Base-by-base conservation (phyloP, 2,329 filamentous ascomycete species). In the Zymoseptoria tritici region DNA sequence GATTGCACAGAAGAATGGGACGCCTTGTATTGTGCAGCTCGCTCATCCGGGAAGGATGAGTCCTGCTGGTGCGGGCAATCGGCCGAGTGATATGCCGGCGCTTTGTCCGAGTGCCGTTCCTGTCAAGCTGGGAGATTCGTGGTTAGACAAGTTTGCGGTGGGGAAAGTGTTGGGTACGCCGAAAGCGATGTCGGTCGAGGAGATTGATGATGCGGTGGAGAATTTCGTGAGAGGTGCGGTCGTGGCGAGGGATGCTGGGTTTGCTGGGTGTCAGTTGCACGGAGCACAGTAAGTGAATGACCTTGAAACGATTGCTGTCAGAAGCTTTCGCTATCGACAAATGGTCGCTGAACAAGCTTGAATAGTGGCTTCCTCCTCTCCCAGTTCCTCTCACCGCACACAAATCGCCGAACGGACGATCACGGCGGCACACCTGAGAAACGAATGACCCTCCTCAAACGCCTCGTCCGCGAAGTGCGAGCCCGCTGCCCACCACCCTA, bases 141-240 rank as follows among this genome's bases (percentile, higher is more conserved):
- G 72, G 57, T 26, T 77, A 6, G 73, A 78, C 26, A 71, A 72
- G 57, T 42, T 64, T 13, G 67, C 66, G 11, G 46, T 63, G 49
- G 60, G 64, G 9, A 64, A 65, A 29, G 26, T 64, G 46, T 56
- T 70, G 9, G 80, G 82, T 2, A 80, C 77, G 0, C 85, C 85
- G 0, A 77, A 79, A 52, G 85, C 79, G 56, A 83, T 88, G 81
- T 81, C 76, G 0, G 26, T 70, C 0, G 68, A 70, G 0, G 84
- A 88, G 49, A 84, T 87, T 51, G 73, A 80, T 19, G 72, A 76
- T 0, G 79, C 83, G 0, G 76, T 85, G 8, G 66, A 70, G 6
- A 76, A 79, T 52, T 87, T 86, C 61, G 80, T 80, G 0, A 71
- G 76, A 22, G 78, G 77, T 0, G 84, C 85, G 0, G 74, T 77